phyloP scores from a whole-genome alignment of 495 filamentous ascomycete species.

The Podospora tetraspora region DNA sequence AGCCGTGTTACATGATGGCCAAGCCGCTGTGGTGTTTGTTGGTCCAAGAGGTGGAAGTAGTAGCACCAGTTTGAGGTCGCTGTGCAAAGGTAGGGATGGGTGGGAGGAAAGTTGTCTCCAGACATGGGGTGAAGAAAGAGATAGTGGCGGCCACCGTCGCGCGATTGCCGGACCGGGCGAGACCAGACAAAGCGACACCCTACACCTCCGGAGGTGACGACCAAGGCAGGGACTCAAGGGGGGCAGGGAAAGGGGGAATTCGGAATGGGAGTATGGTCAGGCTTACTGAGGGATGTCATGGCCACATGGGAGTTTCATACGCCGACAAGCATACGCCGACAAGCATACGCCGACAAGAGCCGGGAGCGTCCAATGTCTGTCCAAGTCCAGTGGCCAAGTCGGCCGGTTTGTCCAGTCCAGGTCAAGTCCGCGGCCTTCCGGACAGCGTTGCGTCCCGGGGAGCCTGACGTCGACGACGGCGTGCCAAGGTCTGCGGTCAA shows the following conservation, averaged over 20 bases:
- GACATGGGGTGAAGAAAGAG: background rate
- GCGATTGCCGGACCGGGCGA: background rate
- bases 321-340: no score
- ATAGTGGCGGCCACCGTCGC: background rate
- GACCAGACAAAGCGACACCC: background rate
- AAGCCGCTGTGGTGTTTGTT: background rate
- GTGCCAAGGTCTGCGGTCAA: slow-evolving; percentile 13
- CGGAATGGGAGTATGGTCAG: background rate
- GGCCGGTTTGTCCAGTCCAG: background rate
- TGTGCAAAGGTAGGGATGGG: background rate
- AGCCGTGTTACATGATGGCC: slow-evolving; percentile 9
- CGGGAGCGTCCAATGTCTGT: slow-evolving; percentile 6
- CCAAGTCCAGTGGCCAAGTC: background rate
- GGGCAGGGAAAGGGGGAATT: slow-evolving; percentile 5
- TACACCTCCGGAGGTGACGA: background rate
- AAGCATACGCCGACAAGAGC: slow-evolving; percentile 10
- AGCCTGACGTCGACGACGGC: slow-evolving; percentile 21
- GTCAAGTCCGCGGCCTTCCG: background rate
- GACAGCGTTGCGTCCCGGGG: background rate
- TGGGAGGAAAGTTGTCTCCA: background rate
- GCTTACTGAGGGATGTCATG: slow-evolving; percentile 39
- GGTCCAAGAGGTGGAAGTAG: background rate
- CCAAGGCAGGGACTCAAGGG: slow-evolving; percentile 11
- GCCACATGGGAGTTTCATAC: slow-evolving; percentile 14
- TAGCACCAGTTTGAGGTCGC: background rate